Conservation (phyloP, 176 grass and related monocot genomes). For the Aegilops umbellulata region DNA sequence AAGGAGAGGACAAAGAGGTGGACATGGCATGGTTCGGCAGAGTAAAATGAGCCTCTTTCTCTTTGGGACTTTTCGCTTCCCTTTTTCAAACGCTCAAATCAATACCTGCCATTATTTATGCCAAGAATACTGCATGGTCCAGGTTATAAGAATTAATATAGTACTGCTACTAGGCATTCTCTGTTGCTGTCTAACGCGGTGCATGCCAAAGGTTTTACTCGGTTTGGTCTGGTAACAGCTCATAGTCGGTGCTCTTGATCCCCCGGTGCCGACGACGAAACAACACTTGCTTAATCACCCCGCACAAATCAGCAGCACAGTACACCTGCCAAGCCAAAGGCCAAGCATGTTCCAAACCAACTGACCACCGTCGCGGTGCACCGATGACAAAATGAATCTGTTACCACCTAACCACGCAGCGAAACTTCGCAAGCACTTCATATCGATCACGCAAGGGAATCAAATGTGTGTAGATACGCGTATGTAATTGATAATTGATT, state of each 20-base stretch:
- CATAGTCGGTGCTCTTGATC: constrained; percentile 23
- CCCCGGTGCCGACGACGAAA: not conserved
- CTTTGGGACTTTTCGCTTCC: too few relatives aligned
- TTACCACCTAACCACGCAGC: not conserved
- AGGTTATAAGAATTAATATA: not conserved
- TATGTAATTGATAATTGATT: not conserved
- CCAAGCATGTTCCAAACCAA: constrained; percentile 8
- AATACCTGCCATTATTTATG: not conserved
- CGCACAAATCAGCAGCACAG: constrained; percentile 10
- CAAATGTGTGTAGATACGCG: not conserved
- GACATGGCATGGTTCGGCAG: too few relatives aligned
- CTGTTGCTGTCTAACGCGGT: not conserved
- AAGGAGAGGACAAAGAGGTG: too few relatives aligned
- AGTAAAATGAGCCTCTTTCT: too few relatives aligned
- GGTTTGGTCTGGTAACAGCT: constrained; percentile 40
- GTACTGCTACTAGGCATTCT: too few relatives aligned
- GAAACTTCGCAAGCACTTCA: constrained; percentile 36
- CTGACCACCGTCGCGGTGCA: not conserved
- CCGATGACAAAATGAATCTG: not conserved
- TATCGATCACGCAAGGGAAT: not conserved
- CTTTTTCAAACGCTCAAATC: too few relatives aligned
- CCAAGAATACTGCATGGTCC: not conserved
- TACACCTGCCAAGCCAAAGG: not conserved
- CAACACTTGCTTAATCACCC: not conserved
- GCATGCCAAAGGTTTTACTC: not conserved